phyloP scores from a whole-genome alignment of 768 basidiomycete genomes.

The Termitomyces sp. region DNA sequence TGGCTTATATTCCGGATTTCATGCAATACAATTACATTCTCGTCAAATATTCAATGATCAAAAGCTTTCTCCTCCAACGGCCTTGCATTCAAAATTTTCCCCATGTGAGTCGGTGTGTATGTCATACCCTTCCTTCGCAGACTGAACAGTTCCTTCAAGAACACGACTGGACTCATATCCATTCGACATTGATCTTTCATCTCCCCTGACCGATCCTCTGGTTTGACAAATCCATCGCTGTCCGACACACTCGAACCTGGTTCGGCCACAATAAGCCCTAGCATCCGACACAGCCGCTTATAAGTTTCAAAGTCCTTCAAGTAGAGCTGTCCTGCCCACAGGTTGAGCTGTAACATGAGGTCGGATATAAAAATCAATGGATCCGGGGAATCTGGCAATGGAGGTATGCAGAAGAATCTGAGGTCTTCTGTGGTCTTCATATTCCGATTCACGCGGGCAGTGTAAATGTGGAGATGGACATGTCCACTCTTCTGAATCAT shows the following conservation, averaged over 20 bases:
- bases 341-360: neutral
- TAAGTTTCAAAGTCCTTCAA: neutral
- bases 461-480: neutral
- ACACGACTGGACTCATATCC: constrained; percentile 32
- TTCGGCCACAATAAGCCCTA: constrained; percentile 21
- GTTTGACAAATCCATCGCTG: constrained; percentile 26
- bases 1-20: neutral
- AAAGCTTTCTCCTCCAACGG: constrained; percentile 21
- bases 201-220: constrained; percentile 13
- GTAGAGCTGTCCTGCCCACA: constrained; percentile 1
- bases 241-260: constrained; percentile 9
- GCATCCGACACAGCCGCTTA: neutral
- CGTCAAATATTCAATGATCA: neutral
- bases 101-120: constrained; percentile 33
- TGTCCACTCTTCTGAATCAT: neutral
- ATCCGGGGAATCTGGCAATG: neutral
- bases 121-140: constrained; percentile 32
- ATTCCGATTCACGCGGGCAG: neutral
- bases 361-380: neutral
- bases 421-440: constrained; percentile 12
- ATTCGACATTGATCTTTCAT: constrained; percentile 19
- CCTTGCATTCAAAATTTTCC: constrained; percentile 27
- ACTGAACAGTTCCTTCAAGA: constrained; percentile 27
- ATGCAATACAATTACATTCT: neutral
- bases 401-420: constrained; percentile 13